Percentiles rank a stretch among this genome's conserved stretches.
Evolutionary conservation across 345 rosid genomes (phyloP).

Genomic region (Boechera retrofracta): DNA sequence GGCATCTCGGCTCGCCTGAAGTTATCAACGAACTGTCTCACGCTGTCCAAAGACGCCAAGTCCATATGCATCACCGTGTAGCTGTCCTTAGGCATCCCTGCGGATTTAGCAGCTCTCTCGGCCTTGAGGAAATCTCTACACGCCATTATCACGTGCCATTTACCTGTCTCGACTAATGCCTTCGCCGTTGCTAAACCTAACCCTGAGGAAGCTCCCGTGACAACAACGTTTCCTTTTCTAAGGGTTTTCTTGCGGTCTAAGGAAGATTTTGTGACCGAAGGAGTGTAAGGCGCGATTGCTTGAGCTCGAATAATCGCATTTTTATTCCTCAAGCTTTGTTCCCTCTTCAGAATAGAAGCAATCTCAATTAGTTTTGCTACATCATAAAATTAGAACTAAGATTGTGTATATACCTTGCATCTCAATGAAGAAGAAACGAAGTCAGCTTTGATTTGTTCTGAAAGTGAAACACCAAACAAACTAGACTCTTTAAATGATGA

Average conservation of each 20-base stretch:
- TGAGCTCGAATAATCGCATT: conserved; percentile 65
- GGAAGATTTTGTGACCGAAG: conserved; percentile 51
- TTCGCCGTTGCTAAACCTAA: conserved; percentile 85
- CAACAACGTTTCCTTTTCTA: conserved; percentile 68
- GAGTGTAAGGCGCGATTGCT: conserved; percentile 61
- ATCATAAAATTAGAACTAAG: not conserved
- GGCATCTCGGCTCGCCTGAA: conserved; percentile 74
- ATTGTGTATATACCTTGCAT: conserved; percentile 57
- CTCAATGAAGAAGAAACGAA: conserved; percentile 59
- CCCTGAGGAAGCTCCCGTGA: conserved; percentile 92
- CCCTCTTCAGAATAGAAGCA: conserved; percentile 51
- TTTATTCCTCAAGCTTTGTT: conserved; percentile 45
- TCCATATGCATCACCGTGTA: conserved; percentile 92
- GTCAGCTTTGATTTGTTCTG: conserved; percentile 63
- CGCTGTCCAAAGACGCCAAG: conserved; percentile 88
- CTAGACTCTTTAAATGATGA: conserved; percentile 65
- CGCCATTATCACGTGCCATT: conserved; percentile 91
- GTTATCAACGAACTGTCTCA: conserved; percentile 81
- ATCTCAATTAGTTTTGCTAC: not conserved
- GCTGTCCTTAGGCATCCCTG: conserved; percentile 79
- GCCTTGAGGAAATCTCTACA: conserved; percentile 64
- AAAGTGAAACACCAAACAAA: conserved; percentile 75
- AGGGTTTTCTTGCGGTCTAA: conserved; percentile 74
- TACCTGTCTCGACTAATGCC: conserved; percentile 85
- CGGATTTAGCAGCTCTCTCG: conserved; percentile 33